phyloP scores from a whole-genome alignment of 352 stramenopile genomes.

The Blastocystis sp. region DNA sequence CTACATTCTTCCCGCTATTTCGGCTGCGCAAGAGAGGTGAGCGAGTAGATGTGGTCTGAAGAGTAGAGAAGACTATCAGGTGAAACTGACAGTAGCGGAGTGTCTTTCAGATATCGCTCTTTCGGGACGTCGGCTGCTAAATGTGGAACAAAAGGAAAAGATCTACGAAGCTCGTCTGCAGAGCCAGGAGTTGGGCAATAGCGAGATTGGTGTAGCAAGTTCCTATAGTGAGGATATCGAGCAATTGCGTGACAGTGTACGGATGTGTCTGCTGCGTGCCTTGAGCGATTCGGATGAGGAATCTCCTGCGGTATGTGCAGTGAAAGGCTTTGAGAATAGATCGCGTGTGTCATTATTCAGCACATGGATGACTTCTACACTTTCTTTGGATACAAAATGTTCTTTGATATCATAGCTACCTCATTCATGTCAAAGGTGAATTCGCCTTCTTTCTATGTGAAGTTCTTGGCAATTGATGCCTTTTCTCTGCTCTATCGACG shows the following conservation, averaged over 20 bases:
- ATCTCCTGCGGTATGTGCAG: background rate
- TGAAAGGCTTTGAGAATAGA: background rate
- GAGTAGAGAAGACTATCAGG: background rate
- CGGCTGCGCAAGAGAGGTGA: background rate
- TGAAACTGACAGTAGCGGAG: conserved; percentile 30
- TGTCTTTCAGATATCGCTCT: conserved; percentile 42
- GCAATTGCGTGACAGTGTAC: background rate
- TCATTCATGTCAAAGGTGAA: conserved; percentile 9
- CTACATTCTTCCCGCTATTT: conserved; percentile 4
- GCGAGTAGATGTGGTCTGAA: background rate
- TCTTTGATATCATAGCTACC: background rate
- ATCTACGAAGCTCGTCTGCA: background rate
- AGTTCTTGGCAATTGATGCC: conserved; percentile 14
- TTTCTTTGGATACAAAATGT: conserved; percentile 36
- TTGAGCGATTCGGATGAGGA: conserved; percentile 16
- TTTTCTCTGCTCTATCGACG: conserved; percentile 21
- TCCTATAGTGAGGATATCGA: conserved; percentile 24
- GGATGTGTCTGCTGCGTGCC: background rate
- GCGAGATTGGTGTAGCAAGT: conserved; percentile 19
- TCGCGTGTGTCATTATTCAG: conserved; percentile 18
- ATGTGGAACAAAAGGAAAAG: conserved; percentile 35
- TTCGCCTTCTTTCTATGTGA: background rate
- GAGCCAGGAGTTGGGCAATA: background rate
- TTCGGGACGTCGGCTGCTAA: conserved; percentile 9
- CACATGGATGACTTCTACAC: conserved; percentile 31